phyloP scores from a whole-genome alignment of 139 green algal species.

The Trebouxia sp. region DNA sequence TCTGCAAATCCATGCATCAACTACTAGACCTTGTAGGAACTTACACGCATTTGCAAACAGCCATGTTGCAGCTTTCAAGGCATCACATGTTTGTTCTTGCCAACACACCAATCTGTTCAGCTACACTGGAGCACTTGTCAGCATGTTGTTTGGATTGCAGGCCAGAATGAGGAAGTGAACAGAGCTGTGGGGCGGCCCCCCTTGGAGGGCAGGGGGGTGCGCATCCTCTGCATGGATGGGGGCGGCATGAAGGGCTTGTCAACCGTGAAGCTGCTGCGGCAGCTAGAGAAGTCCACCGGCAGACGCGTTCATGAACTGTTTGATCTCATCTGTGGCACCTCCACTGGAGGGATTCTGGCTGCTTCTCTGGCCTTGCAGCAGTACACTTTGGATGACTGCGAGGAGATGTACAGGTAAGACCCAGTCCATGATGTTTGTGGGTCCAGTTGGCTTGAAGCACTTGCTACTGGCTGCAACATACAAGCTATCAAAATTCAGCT shows the following conservation, averaged over 20 bases:
- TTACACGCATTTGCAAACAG: no score
- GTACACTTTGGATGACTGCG: constrained; percentile 77
- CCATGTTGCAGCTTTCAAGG: no score
- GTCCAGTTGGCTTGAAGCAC: not conserved
- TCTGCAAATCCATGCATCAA: no score
- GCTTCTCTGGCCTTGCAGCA: constrained; percentile 73
- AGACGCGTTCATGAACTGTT: constrained; percentile 81
- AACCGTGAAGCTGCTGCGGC: constrained; percentile 73
- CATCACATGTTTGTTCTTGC: no score
- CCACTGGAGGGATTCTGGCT: constrained; percentile 88
- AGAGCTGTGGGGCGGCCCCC: constrained; percentile 52
- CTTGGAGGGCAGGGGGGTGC: constrained; percentile 73
- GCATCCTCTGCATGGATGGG: constrained; percentile 93
- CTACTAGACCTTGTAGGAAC: no score
- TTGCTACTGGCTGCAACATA: not conserved
- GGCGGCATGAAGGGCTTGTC: constrained; percentile 83
- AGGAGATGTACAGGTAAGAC: constrained; percentile 82
- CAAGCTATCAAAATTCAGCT: not conserved
- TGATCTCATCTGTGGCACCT: constrained; percentile 88
- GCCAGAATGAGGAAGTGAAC: constrained; percentile 76
- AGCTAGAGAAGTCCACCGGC: constrained; percentile 71
- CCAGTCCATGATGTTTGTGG: no score
- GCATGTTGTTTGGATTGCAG: constrained; percentile 46
- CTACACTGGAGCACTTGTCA: no score
- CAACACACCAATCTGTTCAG: no score